Evolutionary conservation across 148 eudicot species (phyloP), one percentile per base, ranked within the genome.

Genomic region (Vaccinium macrocarpon): DNA sequence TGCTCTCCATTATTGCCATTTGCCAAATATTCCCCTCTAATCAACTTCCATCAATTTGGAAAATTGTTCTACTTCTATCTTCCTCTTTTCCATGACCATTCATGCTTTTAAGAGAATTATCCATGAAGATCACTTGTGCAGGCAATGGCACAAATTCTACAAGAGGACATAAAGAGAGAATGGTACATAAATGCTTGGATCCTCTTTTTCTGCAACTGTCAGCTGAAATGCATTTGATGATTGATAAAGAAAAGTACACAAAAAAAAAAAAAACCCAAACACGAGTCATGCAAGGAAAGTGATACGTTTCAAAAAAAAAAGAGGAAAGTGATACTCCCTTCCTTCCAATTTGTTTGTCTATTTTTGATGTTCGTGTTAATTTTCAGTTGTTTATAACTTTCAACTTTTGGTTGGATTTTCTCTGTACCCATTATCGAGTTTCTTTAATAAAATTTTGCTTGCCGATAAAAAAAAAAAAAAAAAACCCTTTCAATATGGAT

Each of bases 1-100:
- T 42, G 46, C 16, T 11, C 46, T 35, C 68, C 68, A 79, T 15
- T 79, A 78, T 79, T 77, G 80, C 51, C 72, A 59, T 42, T 79
- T 50, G 80, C 70, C 35, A 59, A 61, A 59, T 80, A 80, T 61
- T 80, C 82, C 66, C 42, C 72, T 42, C 48, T 35, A 32, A 32
- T 80, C 71, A 42, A 57, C 64, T 57, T 42, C 19, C 51, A 35
- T 59, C 70, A 80, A 48, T 76, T 76, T 76, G 79, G 79, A 76
- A 76, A 57, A 80, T 80, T 80, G 71, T 80, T 35, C 51, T 21
- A 9, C 29, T 13, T 27, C 73, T 68, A 27, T 27, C 73, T 68
- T 38, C 9, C 21, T n/a, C 46, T 46, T 80, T 35, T 32, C 42
- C 66, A 8, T n/a, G 23, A 57, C 64, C 23, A 62, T 62, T 62